Conservation (phyloP, 75 land plant genomes). For the Larix kaempferi region DNA sequence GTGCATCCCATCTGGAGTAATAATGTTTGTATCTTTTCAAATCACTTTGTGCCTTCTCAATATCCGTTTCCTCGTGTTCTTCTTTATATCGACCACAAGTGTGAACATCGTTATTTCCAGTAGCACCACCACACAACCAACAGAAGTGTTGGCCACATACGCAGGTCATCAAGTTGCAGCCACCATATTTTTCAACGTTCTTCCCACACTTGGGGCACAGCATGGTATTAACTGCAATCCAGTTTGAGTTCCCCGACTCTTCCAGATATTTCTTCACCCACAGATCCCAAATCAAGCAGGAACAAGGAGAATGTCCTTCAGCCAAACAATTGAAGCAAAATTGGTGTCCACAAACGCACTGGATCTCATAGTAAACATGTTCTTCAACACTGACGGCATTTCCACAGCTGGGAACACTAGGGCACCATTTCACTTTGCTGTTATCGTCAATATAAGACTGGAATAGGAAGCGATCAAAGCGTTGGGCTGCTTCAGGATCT, state of each 20-base stretch:
- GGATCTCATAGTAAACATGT: slow-evolving; percentile 67
- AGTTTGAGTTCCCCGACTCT: slow-evolving; percentile 79
- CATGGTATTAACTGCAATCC: slow-evolving; percentile 82
- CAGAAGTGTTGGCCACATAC: no score
- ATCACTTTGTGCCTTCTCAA: slow-evolving; percentile 67
- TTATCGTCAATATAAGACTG: slow-evolving; percentile 91
- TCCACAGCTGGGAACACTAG: slow-evolving; percentile 82
- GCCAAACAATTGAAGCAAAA: slow-evolving; percentile 80
- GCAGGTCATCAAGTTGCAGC: neutral
- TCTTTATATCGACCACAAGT: no score
- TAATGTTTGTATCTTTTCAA: slow-evolving; percentile 85
- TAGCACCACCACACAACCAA: no score
- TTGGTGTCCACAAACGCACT: slow-evolving; percentile 73
- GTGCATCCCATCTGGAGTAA: slow-evolving; percentile 80
- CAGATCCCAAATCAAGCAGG: slow-evolving; percentile 79
- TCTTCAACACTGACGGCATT: slow-evolving; percentile 76
- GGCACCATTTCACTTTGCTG: slow-evolving; percentile 86
- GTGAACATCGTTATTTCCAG: no score
- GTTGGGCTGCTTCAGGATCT: slow-evolving; percentile 52
- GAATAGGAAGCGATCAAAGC: slow-evolving; percentile 65
- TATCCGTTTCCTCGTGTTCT: slow-evolving; percentile 15
- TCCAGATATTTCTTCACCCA: slow-evolving; percentile 84
- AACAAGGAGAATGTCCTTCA: slow-evolving; percentile 88
- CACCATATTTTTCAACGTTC: slow-evolving; percentile 82
- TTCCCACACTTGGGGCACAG: slow-evolving; percentile 87